Base-by-base conservation (phyloP, 2,329 filamentous ascomycete species). In the Aspergillus sp. region DNA sequence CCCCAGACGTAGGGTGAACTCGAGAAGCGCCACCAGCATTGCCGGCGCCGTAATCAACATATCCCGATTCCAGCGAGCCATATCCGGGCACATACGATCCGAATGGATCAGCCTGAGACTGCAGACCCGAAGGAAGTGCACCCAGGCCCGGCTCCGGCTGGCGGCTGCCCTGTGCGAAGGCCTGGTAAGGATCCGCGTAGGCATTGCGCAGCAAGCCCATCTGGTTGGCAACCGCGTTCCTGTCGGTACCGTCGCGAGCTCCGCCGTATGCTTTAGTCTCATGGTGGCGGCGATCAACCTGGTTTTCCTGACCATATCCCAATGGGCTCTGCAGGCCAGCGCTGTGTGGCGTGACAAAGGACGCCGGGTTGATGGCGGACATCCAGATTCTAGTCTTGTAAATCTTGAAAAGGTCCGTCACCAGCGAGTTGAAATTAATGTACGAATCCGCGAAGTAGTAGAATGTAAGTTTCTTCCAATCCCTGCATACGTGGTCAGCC, bases 371-470 rank as follows among this genome's bases (percentile, higher is more conserved):
- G 60, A 98, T 93, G 3, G 91, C 91, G 4, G 89, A 96, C 85
- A 98, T 94, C 91, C 91, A 98, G 51, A 98, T 98, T 48, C 93
- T 78, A 14, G 89, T 94, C 68, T 98, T 98, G 72, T 96, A 98
- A 41, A 96, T 89, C 64, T 96, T 96, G 74, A 96, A 98, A 8
- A 98, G 71, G 55, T 98, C 91, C 0, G 88, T 94, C 33, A 98
- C 91, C 11, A 98, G 75, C 2, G 86, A 85, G 58, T 98, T 98
- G 72, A 98, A 98, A 65, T 96, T 96, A 69, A 98, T 94, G 58
- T 98, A 98, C 1, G 86, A 79, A 53, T 95, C 88, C 33, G 91
- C 89, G 57, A 95, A 98, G 64, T 96, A 98, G 67, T 95, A 98
- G 63, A 96, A 96, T 0, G 93, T 98, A 35, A 98, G 68, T 59